Base-by-base conservation (phyloP, 2,329 filamentous ascomycete genomes). In the Anthostomella pinea region DNA sequence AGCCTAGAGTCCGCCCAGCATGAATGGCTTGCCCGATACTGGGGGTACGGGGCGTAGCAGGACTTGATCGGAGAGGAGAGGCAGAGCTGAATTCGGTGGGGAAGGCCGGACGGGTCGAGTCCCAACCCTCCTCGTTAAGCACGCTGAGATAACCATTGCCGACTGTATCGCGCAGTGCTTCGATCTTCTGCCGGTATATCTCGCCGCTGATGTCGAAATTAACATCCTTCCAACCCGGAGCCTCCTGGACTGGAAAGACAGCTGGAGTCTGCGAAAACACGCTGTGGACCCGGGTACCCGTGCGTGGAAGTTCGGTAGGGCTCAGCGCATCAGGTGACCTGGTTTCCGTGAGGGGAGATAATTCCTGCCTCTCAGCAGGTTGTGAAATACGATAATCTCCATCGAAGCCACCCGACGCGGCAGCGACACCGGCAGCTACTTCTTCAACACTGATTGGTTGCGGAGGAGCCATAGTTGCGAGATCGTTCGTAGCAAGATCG, bases 131-230 rank as follows among this genome's bases (percentile, higher is more conserved):
- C 53, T 95, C 90, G 42, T 85, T 85, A 33, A 97, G 70, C 10
- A 86, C 87, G 45, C 82, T 90, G 24, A 98, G 75, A 75, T 95
- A 98, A 23, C 82, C 85, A 52, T 82, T 87, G 20, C 90, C 90
- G 48, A 95, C 83, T 54, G 91, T 87, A 54, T 84, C 84, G 43
- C 89, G 83, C 35, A 96, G 67, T 3, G 85, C 81, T 62, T 95
- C 89, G 36, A 97, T 84, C 62, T 93, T 93, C 59, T 86, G 86
- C 39, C 85, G 81, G 63, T 95, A 97, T 6, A 87, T 69, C 54
- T 93, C 87, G 35, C 85, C 84, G 40, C 79, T 77, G 27, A 78
- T 67, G 41, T 81, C 79, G 76, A 82, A 87, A 40, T 84, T 74
- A 4, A 66, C 48, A 9, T 69, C 66, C 17, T 59, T 60, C 67